Evolutionary conservation across 768 basidiomycete species (phyloP).

Genomic region (Baorangia bicolor): DNA sequence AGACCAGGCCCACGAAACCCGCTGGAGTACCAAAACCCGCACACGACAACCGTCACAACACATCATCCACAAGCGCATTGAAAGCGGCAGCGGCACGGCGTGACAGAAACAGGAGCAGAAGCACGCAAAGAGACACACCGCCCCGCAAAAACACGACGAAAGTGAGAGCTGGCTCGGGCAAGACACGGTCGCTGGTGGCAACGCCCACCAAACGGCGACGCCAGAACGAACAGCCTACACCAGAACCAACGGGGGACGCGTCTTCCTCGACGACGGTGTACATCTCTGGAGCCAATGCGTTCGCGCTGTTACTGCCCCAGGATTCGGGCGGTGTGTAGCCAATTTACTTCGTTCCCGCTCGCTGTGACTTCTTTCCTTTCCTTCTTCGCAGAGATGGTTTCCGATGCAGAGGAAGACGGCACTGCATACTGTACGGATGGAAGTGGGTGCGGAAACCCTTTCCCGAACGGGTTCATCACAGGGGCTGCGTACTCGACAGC

Average conservation of each 20-base stretch:
- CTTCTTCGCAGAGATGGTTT: slow-evolving; percentile 34
- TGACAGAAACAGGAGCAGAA: background rate
- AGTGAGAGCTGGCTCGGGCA: background rate
- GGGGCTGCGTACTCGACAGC: slow-evolving; percentile 35
- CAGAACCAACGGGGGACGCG: slow-evolving; percentile 38
- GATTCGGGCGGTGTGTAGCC: slow-evolving; percentile 31
- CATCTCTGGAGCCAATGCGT: slow-evolving; percentile 27
- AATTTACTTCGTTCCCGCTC: background rate
- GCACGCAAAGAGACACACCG: background rate
- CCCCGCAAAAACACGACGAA: background rate
- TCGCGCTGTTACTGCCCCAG: slow-evolving; percentile 37
- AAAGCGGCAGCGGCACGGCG: background rate
- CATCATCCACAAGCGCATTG: background rate
- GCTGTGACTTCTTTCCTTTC: background rate
- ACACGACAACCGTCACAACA: background rate
- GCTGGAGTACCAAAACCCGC: background rate
- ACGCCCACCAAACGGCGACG: slow-evolving; percentile 20
- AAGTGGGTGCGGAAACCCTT: slow-evolving; percentile 27
- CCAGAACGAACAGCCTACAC: slow-evolving; percentile 35
- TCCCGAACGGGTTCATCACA: slow-evolving; percentile 38
- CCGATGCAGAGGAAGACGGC: slow-evolving; percentile 39
- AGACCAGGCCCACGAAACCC: background rate
- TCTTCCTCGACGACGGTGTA: slow-evolving; percentile 38
- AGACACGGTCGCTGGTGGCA: slow-evolving; percentile 1
- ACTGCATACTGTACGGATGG: slow-evolving; percentile 37